phyloP scores from a whole-genome alignment of 116 monocot species.

The Phalaenopsis hybrid region DNA sequence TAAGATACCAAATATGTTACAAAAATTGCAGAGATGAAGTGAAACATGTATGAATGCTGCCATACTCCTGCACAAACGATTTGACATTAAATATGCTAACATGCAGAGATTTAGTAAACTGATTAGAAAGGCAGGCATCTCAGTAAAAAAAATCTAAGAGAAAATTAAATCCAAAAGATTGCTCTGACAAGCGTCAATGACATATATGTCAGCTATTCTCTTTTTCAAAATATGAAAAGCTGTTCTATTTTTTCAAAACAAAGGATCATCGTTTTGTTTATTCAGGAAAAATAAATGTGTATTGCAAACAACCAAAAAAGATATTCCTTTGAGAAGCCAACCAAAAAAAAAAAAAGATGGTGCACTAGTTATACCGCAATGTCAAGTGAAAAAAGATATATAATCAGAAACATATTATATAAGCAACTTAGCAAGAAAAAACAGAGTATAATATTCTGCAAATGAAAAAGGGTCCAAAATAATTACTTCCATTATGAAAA shows the following conservation, averaged over 20 bases:
- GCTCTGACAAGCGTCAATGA: neutral
- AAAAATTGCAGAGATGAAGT: neutral
- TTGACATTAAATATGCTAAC: neutral
- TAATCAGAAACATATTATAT: neutral
- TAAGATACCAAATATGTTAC: neutral
- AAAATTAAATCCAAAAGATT: neutral
- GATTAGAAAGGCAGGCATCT: neutral
- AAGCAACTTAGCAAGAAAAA: neutral
- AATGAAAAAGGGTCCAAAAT: neutral
- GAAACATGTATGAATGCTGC: neutral
- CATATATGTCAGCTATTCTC: neutral
- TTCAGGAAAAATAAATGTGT: neutral
- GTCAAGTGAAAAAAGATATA: neutral
- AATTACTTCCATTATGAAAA: neutral
- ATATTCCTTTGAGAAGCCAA: neutral
- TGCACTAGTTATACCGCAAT: neutral
- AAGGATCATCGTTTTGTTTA: neutral
- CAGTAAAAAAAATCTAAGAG: neutral
- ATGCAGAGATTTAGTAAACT: neutral
- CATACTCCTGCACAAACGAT: neutral
- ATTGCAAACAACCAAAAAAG: slow-evolving; percentile 1
- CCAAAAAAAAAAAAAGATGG: neutral
- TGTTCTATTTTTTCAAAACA: neutral
- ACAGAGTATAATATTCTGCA: neutral
- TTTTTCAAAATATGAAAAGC: neutral